Conservation (phyloP, 495 filamentous ascomycete genomes). For the Pyrenula aspistea region DNA sequence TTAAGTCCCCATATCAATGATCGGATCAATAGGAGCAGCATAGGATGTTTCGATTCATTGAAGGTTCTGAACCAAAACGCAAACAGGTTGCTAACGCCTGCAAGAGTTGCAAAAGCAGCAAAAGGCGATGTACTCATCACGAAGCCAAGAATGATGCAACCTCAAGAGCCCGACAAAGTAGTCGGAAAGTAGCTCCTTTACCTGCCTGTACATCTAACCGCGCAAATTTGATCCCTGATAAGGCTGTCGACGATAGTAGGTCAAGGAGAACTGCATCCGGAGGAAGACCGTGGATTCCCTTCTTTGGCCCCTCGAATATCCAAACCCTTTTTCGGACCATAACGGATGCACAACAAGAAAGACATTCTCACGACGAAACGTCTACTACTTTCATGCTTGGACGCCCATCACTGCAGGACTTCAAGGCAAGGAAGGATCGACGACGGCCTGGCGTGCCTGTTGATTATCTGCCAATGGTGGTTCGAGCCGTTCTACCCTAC, state of each 20-base stretch:
- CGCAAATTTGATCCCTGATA: no score
- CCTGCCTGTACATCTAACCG: no score
- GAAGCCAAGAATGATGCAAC: neutral
- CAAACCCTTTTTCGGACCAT: neutral
- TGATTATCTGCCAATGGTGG: neutral
- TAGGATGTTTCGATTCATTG: neutral
- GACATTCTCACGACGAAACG: neutral
- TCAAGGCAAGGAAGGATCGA: neutral
- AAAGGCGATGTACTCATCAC: neutral
- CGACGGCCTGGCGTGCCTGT: neutral
- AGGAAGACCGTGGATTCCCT: neutral
- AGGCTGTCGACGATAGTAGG: no score
- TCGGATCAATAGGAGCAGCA: neutral
- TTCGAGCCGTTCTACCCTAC: conserved; percentile 2
- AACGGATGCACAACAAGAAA: neutral
- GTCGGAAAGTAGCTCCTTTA: no score
- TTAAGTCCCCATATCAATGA: no score
- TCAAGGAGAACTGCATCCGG: neutral
- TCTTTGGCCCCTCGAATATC: neutral
- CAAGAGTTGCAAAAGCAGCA: neutral
- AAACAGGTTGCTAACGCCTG: neutral
- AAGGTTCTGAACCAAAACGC: neutral
- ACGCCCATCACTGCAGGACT: neutral
- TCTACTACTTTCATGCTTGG: neutral
- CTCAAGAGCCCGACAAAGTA: no score